Conservation (phyloP, 257 asterid species). For the Orobanche coerulescens region DNA sequence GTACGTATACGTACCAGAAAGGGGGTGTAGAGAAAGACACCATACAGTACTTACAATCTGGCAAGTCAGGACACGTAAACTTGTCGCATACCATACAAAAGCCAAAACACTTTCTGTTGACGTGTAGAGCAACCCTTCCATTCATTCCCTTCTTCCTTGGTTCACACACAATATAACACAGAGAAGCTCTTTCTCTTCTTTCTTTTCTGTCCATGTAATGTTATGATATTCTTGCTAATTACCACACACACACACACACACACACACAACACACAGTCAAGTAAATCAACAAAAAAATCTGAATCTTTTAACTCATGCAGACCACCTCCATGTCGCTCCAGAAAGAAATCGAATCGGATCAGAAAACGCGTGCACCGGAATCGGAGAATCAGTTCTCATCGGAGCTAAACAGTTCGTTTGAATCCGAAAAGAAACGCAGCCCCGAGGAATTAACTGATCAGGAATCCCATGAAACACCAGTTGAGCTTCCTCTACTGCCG, state of each 20-base stretch:
- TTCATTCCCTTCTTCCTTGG: slow-evolving; percentile 32
- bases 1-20: background rate
- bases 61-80: slow-evolving; percentile 41
- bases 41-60: slow-evolving; percentile 32
- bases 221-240: background rate
- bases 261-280: background rate
- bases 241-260: background rate
- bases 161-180: background rate
- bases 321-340: slow-evolving; percentile 11
- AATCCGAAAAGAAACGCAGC: too few relatives aligned
- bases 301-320: slow-evolving; percentile 10
- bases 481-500: background rate
- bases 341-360: background rate
- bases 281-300: background rate
- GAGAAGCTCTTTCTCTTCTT: background rate
- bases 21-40: slow-evolving; percentile 11
- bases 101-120: slow-evolving; percentile 20
- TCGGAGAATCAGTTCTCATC: background rate
- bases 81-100: slow-evolving; percentile 51
- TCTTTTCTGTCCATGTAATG: background rate
- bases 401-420: background rate
- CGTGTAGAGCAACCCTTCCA: slow-evolving; percentile 55
- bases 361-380: background rate
- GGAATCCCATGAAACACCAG: background rate
- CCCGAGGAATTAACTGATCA: background rate